Evolutionary conservation across 768 basidiomycete genomes (phyloP).

Genomic region (Suillus ampliporus): DNA sequence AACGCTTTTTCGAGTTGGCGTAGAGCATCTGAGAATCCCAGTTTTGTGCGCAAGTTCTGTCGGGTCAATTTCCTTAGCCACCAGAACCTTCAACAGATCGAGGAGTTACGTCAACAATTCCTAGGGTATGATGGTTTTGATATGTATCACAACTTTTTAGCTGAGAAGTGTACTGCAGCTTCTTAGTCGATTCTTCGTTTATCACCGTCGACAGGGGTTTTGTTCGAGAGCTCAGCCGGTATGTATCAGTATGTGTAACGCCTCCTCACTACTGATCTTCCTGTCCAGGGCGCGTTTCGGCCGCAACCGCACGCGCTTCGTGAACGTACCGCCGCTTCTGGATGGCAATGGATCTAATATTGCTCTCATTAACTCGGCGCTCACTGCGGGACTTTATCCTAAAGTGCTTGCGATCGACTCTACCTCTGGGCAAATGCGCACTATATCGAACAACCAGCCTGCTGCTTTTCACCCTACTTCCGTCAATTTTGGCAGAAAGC

Average conservation of each 20-base stretch:
- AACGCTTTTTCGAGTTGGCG: slow-evolving; percentile 92
- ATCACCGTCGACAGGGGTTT: slow-evolving; percentile 70
- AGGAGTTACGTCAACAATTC: slow-evolving; percentile 93
- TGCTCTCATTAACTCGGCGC: slow-evolving; percentile 75
- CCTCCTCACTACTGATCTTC: slow-evolving; percentile 1
- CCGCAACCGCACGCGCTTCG: slow-evolving; percentile 76
- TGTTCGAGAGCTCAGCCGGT: slow-evolving; percentile 75
- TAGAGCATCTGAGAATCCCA: slow-evolving; percentile 66
- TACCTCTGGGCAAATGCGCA: slow-evolving; percentile 67
- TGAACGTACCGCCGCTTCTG: slow-evolving; percentile 71
- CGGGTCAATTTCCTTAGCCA: slow-evolving; percentile 81
- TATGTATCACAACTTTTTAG: slow-evolving; percentile 11
- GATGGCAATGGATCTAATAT: slow-evolving; percentile 72
- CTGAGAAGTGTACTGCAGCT: slow-evolving; percentile 47
- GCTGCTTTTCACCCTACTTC: slow-evolving; percentile 90
- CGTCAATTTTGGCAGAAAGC: slow-evolving; percentile 79
- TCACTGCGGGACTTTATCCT: slow-evolving; percentile 89
- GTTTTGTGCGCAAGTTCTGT: slow-evolving; percentile 76
- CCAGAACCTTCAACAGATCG: slow-evolving; percentile 95
- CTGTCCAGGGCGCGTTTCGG: slow-evolving; percentile 69
- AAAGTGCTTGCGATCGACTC: slow-evolving; percentile 81
- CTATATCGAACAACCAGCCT: slow-evolving; percentile 80
- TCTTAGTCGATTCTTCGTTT: slow-evolving; percentile 88
- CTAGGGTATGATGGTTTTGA: slow-evolving; percentile 54
- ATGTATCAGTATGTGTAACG: slow-evolving; percentile 8